Evolutionary conservation across 2,329 filamentous ascomycete species (phyloP).

Genomic region (Endocalyx cinctus): DNA sequence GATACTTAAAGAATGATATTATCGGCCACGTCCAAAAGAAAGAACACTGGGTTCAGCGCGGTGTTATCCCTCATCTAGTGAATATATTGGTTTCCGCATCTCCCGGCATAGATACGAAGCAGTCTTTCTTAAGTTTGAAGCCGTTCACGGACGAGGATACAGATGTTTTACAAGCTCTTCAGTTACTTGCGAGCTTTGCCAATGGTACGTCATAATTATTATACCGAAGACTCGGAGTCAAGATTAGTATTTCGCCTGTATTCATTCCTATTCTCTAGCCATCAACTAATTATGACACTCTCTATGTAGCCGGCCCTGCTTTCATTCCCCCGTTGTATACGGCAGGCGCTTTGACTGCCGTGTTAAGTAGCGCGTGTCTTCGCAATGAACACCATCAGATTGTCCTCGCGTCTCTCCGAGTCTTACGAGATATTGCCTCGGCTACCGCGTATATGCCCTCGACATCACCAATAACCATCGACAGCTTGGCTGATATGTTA

Average conservation of each 20-base stretch:
- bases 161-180: conserved; percentile 70
- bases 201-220: conserved; percentile 54
- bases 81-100: conserved; percentile 37
- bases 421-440: conserved; percentile 67
- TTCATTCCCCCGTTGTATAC: conserved; percentile 73
- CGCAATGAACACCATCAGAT: conserved; percentile 60
- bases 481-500: conserved; percentile 56
- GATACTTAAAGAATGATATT: conserved; percentile 79
- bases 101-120: conserved; percentile 34
- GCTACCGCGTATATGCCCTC: conserved; percentile 54
- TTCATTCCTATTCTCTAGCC: neutral
- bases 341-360: conserved; percentile 61
- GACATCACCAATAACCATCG: conserved; percentile 42
- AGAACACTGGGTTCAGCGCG: conserved; percentile 67
- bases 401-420: conserved; percentile 67
- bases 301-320: conserved; percentile 63
- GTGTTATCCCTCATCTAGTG: conserved; percentile 58
- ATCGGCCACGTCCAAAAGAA: conserved; percentile 87
- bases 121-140: conserved; percentile 27
- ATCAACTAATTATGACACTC: conserved; percentile 11
- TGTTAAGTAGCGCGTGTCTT: conserved; percentile 67
- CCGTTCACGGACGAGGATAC: conserved; percentile 58
- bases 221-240: conserved; percentile 5
- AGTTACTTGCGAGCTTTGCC: conserved; percentile 80
- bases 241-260: conserved; percentile 2